A percentile compares a stretch with the other conserved stretches of the same genome.
phyloP scores from a whole-genome alignment of 2,329 filamentous ascomycete genomes.

The Colletotrichum magnum region DNA sequence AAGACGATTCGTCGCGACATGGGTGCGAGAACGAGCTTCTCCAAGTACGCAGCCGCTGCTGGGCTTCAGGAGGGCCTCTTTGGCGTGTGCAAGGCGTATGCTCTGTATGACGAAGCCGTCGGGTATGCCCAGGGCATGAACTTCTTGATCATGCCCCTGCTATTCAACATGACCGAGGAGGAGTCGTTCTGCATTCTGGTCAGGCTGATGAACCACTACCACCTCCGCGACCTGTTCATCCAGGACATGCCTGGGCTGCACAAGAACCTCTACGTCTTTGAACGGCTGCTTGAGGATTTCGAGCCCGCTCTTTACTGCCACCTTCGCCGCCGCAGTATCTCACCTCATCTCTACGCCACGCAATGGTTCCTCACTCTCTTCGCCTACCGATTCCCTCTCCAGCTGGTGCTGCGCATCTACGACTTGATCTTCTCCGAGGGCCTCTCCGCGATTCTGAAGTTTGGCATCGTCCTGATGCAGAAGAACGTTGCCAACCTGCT shows the following conservation, averaged over 20 bases:
- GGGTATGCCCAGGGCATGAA: constrained; percentile 99
- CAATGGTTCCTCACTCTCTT: constrained; percentile 99
- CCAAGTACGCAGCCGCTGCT: constrained; percentile 92
- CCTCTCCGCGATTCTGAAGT: constrained; percentile 91
- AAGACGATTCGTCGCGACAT: constrained; percentile 93
- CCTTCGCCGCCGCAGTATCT: constrained; percentile 87
- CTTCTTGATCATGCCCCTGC: constrained; percentile 94
- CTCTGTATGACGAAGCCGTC: constrained; percentile 92
- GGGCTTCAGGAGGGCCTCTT: constrained; percentile 95
- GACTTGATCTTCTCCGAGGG: constrained; percentile 96
- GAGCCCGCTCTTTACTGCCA: constrained; percentile 97
- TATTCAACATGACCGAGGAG: constrained; percentile 99
- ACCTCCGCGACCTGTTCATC: constrained; percentile 91
- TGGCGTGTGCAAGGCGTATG: constrained; percentile 97
- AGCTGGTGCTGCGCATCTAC: constrained; percentile 96
- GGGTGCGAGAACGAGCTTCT: constrained; percentile 94
- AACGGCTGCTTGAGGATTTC: constrained; percentile 91
- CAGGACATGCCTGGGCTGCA: constrained; percentile 98
- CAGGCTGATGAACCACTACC: constrained; percentile 96
- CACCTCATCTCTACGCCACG: constrained; percentile 93
- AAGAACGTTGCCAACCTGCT: constrained; percentile 87
- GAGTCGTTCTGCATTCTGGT: constrained; percentile 96
- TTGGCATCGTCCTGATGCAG: constrained; percentile 95
- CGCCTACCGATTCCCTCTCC: constrained; percentile 95
- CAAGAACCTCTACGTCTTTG: constrained; percentile 93